Conservation (phyloP, 176 grass and related monocot genomes). For the Aegilops sharonensis region DNA sequence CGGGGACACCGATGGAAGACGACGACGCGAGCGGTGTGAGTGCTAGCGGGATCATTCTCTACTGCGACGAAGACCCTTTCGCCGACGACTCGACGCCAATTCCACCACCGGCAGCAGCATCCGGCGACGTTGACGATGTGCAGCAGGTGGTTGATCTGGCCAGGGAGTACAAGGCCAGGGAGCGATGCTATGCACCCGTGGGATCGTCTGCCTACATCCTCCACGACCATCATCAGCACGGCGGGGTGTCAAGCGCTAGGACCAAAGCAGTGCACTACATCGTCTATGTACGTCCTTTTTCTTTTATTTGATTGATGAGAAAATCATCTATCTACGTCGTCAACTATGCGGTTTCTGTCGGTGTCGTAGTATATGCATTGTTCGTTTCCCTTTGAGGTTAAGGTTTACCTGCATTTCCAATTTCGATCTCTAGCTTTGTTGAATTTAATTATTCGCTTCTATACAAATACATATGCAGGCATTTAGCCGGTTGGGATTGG, state of each 20-base stretch:
- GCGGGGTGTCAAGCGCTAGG: constrained; percentile 35
- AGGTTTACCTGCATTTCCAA: not conserved
- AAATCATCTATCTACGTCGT: no score
- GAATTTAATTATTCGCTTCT: not conserved
- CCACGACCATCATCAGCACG: not conserved
- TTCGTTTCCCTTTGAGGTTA: no score
- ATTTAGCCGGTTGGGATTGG: constrained; percentile 36
- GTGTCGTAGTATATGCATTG: no score
- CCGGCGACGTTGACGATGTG: not conserved
- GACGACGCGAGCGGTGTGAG: not conserved
- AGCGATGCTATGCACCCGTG: constrained; percentile 38
- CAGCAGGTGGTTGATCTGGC: constrained; percentile 10
- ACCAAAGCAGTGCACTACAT: constrained; percentile 56
- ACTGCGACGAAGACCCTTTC: constrained; percentile 63
- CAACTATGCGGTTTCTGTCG: no score
- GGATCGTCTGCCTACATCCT: constrained; percentile 19
- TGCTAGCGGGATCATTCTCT: not conserved
- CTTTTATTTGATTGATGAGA: no score
- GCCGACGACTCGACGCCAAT: constrained; percentile 18
- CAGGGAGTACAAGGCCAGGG: constrained; percentile 32
- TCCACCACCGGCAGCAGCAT: not conserved
- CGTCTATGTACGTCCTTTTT: constrained; percentile 44
- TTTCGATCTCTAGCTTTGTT: not conserved
- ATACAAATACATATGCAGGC: constrained; percentile 33
- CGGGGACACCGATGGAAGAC: constrained; percentile 16